These are phyloP conservation scores for Magnaporthales sp. DNA, from an alignment of 2,329 filamentous ascomycete species.

Conservation along the genomic window DNA sequence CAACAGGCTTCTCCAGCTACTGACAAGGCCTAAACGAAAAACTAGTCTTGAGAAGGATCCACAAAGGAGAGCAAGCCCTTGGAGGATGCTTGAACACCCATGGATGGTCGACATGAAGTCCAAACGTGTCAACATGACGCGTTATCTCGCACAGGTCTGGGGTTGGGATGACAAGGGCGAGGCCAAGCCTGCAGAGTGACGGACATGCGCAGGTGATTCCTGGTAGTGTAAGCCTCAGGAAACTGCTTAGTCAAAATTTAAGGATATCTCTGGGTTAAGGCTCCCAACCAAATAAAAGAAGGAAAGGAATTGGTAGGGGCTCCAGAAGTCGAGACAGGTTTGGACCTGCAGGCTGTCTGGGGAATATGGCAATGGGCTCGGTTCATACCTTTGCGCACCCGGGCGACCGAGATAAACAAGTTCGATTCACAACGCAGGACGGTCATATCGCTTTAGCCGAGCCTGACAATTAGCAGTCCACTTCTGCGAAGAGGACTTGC, in stretches of 20 bases:
- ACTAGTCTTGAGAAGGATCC: constrained; percentile 87
- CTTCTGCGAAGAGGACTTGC: not conserved
- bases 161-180: constrained; percentile 68
- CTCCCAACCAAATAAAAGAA: not conserved
- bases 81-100: constrained; percentile 98
- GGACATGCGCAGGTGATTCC: not conserved
- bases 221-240: not conserved
- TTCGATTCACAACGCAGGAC: not conserved
- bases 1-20: not conserved
- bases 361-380: not conserved
- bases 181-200: constrained; percentile 3
- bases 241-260: not conserved
- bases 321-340: not conserved
- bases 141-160: constrained; percentile 92
- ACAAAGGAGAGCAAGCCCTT: constrained; percentile 78
- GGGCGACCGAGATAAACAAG: not conserved
- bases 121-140: constrained; percentile 96
- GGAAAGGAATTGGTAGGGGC: not conserved
- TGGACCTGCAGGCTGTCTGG: not conserved
- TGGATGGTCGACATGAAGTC: constrained; percentile 97
- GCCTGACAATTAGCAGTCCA: not conserved
- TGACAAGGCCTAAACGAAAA: constrained; percentile 10
- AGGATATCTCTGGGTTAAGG: not conserved
- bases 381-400: not conserved
- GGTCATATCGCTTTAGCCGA: not conserved